Evolutionary conservation across 345 rosid species (phyloP), one percentile per base, ranked within the genome.

Genomic region (Gossypium bickii): DNA sequence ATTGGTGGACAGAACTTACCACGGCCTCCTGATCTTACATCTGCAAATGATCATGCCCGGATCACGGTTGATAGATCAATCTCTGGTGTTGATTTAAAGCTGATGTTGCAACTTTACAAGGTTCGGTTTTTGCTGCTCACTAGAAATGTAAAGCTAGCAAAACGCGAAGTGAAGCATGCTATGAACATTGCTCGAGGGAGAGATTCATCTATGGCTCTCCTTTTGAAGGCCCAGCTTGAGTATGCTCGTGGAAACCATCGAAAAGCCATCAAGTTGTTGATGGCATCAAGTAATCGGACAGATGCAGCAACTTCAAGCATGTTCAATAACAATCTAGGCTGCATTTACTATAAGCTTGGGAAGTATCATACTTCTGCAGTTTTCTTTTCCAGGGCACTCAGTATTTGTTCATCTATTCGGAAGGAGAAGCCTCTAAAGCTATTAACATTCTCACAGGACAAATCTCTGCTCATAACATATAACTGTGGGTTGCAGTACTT

Each of bases 81-180:
- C 80, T 83, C 89, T 66, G 79, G 83, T 45, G 83, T 82, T 74
- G 93, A 92, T 86, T 82, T 93, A 83, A 96, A 90, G 92, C 93
- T 93, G 45, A 92, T 86, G 41, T 83, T 95, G 89, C 98, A 90
- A 82, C 97, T 92, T 72, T 92, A 96, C 89, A 93, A 87, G 89
- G 97, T 96, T 66, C 89, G 82, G 12, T 87, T 93, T 86, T 83
- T 93, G 73, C 94, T 96, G 73, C 90, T 93, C 66, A 89, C 97
- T 29, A 91, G 93, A 78, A 96, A 93, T 80, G 73, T 96, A 78
- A 93, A 92, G 82, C 86, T 87, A 78, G 99, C 97, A 1, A 96
- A 96, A 86, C 97, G 98, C 18, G 99, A 96, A 87, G 90, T 96
- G 43, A 96, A 96, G 85, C 97, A 85, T 83, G 97, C 98, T 13